A percentile compares a stretch with the other conserved stretches of the same genome.
phyloP scores from a whole-genome alignment of 2,329 filamentous ascomycete species.

The Monosporascus sp. region DNA sequence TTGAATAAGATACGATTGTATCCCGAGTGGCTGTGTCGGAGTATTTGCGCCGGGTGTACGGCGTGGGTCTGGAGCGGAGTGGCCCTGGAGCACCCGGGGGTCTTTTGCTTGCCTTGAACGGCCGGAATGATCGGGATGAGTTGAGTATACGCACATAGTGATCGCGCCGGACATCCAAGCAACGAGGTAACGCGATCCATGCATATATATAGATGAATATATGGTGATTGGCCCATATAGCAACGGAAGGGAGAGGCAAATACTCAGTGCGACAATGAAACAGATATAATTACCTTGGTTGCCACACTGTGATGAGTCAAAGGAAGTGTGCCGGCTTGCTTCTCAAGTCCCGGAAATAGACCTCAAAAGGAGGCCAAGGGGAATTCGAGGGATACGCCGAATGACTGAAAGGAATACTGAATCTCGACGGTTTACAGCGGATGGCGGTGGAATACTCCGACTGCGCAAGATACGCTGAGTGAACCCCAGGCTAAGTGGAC shows the following conservation, averaged over 20 bases:
- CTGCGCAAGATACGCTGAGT: not conserved
- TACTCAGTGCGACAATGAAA: not conserved
- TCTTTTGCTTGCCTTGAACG: not conserved
- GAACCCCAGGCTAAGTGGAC: not conserved
- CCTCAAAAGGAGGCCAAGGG: not conserved
- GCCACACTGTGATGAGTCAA: not conserved
- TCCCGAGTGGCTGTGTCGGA: not conserved
- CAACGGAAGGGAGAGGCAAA: not conserved
- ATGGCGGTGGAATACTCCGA: not conserved
- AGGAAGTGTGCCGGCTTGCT: conserved; percentile 3
- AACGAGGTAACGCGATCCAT: not conserved
- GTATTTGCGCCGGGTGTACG: not conserved
- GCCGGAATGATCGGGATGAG: not conserved
- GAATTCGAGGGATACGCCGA: not conserved
- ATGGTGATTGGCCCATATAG: not conserved
- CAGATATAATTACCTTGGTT: not conserved
- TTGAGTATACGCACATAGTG: not conserved
- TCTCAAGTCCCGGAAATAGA: conserved; percentile 6
- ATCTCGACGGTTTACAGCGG: not conserved
- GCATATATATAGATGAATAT: no score
- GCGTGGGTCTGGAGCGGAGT: conserved; percentile 8
- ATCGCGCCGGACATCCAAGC: not conserved
- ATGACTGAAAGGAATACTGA: not conserved
- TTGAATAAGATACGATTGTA: no score
- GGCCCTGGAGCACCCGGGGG: not conserved